A percentile compares a stretch with the other conserved stretches of the same genome.
Conservation (phyloP, 345 rosid genomes). For the Dimocarpus longan region DNA sequence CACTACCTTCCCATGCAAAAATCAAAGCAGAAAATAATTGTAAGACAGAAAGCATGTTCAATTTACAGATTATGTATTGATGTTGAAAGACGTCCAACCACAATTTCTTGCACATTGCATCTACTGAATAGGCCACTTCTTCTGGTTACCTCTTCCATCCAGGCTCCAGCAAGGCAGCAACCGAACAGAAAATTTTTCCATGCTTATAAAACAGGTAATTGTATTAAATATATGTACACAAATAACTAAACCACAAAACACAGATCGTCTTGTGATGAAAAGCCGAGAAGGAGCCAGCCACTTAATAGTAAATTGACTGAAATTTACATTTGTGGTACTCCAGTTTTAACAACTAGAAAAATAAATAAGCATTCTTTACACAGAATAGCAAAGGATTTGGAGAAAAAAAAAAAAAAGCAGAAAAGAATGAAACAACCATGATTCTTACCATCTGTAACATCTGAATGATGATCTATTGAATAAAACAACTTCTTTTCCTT, state of each 20-base stretch:
- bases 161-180: neutral
- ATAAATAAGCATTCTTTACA: neutral
- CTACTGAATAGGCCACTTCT: neutral
- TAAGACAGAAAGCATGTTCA: neutral
- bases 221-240: neutral
- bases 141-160: neutral
- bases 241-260: neutral
- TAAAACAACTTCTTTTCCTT: neutral
- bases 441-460: neutral
- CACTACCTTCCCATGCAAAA: no score
- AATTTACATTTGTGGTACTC: neutral
- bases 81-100: no score
- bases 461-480: neutral
- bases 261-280: neutral
- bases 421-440: neutral
- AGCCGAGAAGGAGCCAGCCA: neutral
- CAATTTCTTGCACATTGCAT: neutral
- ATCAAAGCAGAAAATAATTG: neutral
- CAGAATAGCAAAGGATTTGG: neutral
- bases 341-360: neutral
- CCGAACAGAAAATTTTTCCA: neutral
- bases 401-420: neutral
- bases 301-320: neutral
- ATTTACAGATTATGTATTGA: no score
- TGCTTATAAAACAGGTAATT: neutral